Base-by-base conservation (phyloP, 225 moss, liverwort and hornwort genomes). In the Pseudisothecium myosuroides region DNA sequence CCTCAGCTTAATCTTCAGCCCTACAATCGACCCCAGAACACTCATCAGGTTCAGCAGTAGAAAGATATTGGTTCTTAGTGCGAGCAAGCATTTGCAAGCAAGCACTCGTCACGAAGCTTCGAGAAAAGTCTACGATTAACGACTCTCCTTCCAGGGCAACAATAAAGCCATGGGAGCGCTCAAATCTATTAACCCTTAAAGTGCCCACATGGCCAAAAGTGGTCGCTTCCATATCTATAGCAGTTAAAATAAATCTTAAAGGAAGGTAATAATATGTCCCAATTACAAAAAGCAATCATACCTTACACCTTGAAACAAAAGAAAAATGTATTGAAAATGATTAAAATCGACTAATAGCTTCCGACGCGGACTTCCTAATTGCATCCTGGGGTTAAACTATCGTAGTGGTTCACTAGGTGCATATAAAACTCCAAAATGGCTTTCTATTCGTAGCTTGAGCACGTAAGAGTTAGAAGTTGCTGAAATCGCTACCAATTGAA, bases 1-100 rank as follows among this genome's bases (percentile, higher is more conserved):
- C 28, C 91, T 91, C 85, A 94, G 83, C 89, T 94, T 93, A 73
- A 91, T 91, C 90, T 92, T 92, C 80, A 94, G 87, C 82, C 93
- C 94, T 93, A 56, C 84, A 81, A 65, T 37, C 80, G 84, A 68
- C 86, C 84, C 73, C 83, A 90, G 34, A 75, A 63, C 67, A 74
- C 43, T 88, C 73, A 73, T 55, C 83, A 73, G 50, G 74, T 52
- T 88, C 81, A 88, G 66, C 69, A 67, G 31, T 60, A 43, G 49
- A 54, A 45, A 81, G 39, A 56, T 81, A 80, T 59, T 19, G 55
- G 65, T 59, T 72, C 74, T 13, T 56, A 59, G 39, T 49, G 67
- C 19, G 76, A 75, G 56, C 58, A 62, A 62, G 64, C 55, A 50
- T 89, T 67, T 83, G 68, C 77, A 83, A 77, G 82, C 52, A 74